phyloP scores from a whole-genome alignment of 805 yeast species.

The Myxozyma neglecta region DNA sequence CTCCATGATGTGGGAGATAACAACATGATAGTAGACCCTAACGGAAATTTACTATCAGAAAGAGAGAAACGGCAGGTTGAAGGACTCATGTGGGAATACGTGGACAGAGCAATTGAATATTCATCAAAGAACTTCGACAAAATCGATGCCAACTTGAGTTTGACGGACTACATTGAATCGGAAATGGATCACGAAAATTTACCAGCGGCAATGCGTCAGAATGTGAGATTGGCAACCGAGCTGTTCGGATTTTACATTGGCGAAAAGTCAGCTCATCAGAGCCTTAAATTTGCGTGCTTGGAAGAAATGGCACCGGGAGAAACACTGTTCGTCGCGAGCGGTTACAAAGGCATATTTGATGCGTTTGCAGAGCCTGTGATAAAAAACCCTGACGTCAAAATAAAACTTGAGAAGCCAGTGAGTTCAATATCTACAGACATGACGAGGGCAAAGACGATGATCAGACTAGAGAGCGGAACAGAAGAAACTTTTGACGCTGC shows the following conservation, averaged over 20 bases:
- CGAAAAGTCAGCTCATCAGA: constrained; percentile 27
- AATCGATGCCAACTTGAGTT: constrained; percentile 17
- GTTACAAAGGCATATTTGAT: constrained; percentile 18
- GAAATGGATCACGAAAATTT: not conserved
- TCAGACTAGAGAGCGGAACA: not conserved
- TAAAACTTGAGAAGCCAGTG: constrained; percentile 10
- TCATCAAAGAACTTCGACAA: constrained; percentile 16
- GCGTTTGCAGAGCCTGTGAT: constrained; percentile 10
- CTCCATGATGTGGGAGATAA: constrained; percentile 21
- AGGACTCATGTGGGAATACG: constrained; percentile 26
- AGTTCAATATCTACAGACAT: not conserved
- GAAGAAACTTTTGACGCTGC: constrained; percentile 33
- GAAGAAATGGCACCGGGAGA: constrained; percentile 33
- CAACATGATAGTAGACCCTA: constrained; percentile 13
- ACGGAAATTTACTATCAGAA: constrained; percentile 11
- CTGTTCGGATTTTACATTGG: constrained; percentile 32
- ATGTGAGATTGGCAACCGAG: constrained; percentile 8
- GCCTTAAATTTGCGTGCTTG: constrained; percentile 27
- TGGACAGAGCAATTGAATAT: constrained; percentile 32
- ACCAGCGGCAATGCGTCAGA: constrained; percentile 4
- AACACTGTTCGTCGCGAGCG: constrained; percentile 31
- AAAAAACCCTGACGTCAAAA: not conserved
- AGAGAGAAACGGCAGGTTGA: constrained; percentile 8
- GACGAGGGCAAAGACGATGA: not conserved
- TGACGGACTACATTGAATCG: constrained; percentile 17